Percentiles rank a stretch among this genome's conserved stretches.
phyloP scores from a whole-genome alignment of 306 rosid genomes.

The Lithocarpus polystachyus region DNA sequence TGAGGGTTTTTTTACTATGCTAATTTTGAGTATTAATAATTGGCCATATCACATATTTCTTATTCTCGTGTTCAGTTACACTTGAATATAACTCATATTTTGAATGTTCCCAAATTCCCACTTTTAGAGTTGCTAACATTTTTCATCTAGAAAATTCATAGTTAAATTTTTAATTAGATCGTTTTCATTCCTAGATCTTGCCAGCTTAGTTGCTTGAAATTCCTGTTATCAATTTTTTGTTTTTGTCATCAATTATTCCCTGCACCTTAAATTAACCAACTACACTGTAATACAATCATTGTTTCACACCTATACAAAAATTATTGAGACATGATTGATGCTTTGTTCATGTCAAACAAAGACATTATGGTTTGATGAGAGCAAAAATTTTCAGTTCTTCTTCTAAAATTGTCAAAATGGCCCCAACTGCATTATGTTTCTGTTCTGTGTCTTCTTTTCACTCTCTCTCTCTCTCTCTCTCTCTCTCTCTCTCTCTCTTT shows the following conservation, averaged over 20 bases:
- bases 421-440: constrained; percentile 20
- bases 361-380: constrained; percentile 8
- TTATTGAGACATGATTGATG: neutral
- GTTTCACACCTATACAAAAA: neutral
- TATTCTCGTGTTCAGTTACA: neutral
- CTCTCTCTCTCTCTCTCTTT: neutral
- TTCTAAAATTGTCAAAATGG: constrained; percentile 19
- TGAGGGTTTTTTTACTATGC: too few species aligned
- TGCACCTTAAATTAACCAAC: neutral
- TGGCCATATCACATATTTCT: neutral
- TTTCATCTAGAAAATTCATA: neutral
- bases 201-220: constrained; percentile 12
- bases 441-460: constrained; percentile 21
- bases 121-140: neutral
- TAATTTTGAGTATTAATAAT: too few species aligned
- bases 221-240: neutral
- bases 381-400: neutral
- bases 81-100: neutral
- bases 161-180: neutral
- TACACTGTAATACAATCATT: neutral
- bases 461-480: neutral
- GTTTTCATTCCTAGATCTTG: neutral
- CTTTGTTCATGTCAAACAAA: constrained; percentile 7
- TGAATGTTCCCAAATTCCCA: neutral
- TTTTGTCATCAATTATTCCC: neutral